phyloP scores from a whole-genome alignment of 2,329 filamentous ascomycete genomes.

The Clonostachys chloroleuca region DNA sequence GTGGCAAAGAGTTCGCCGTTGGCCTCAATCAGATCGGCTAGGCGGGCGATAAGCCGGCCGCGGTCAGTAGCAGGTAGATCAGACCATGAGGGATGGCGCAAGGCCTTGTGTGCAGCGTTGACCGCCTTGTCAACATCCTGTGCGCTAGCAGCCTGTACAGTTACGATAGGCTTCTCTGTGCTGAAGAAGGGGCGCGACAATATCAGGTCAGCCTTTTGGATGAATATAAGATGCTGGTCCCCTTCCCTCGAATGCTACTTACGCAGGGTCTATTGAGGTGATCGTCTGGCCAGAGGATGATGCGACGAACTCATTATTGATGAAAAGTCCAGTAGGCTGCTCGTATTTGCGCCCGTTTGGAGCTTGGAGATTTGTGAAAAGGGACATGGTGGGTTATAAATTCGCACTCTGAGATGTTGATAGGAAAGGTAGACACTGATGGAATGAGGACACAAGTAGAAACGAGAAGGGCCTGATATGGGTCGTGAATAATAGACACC shows the following conservation, averaged over 20 bases:
- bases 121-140: constrained; percentile 83
- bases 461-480: too few species aligned
- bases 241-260: background rate
- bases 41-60: constrained; percentile 65
- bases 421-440: too few species aligned
- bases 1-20: constrained; percentile 72
- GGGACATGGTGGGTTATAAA: background rate
- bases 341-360: constrained; percentile 22
- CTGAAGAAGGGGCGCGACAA: too few species aligned
- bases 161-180: constrained; percentile 49
- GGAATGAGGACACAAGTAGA: too few species aligned
- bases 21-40: constrained; percentile 77
- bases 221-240: too few species aligned
- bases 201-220: too few species aligned
- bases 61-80: constrained; percentile 68
- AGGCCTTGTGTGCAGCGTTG: constrained; percentile 78
- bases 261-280: constrained; percentile 10
- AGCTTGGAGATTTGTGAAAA: constrained; percentile 6
- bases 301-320: constrained; percentile 11
- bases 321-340: constrained; percentile 16
- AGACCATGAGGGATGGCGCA: constrained; percentile 66
- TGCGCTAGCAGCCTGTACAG: constrained; percentile 80
- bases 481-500: too few species aligned
- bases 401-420: too few species aligned
- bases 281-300: constrained; percentile 7